A percentile compares a stretch with the other conserved stretches of the same genome.
Evolutionary conservation across 148 eudicot species (phyloP).

Genomic region (Rhododendron ferrugineum): DNA sequence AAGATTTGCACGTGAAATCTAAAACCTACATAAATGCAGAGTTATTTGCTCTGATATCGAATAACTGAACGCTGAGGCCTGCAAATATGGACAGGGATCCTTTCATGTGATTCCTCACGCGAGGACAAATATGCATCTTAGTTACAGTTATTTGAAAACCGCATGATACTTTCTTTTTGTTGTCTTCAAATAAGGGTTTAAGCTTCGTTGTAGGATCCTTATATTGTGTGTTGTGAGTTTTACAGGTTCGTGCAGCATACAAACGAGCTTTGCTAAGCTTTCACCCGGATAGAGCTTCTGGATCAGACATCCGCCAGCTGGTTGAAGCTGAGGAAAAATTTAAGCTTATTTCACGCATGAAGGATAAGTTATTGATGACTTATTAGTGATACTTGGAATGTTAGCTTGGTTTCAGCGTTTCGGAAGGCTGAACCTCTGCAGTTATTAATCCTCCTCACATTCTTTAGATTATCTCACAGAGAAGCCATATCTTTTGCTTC

Average conservation of each 20-base stretch:
- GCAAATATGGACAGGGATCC: background rate
- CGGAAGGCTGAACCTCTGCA: background rate
- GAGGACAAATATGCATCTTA: background rate
- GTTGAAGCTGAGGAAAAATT: conserved; percentile 97
- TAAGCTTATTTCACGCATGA: conserved; percentile 82
- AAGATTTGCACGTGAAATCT: background rate
- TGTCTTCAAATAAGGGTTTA: background rate
- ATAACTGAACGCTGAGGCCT: background rate
- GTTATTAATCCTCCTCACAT: background rate
- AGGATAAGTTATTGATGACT: conserved; percentile 42
- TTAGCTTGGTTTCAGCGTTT: too few relatives aligned
- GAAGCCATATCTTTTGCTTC: background rate
- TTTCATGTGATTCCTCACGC: background rate
- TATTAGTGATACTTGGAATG: too few relatives aligned
- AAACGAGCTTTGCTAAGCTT: conserved; percentile 71
- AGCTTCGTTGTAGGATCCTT: background rate
- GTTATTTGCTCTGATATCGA: too few relatives aligned
- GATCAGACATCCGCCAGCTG: conserved; percentile 62
- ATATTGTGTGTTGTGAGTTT: background rate
- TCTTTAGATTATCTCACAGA: background rate
- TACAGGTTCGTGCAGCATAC: conserved; percentile 74
- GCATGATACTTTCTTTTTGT: background rate
- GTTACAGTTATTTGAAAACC: background rate
- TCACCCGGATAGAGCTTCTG: conserved; percentile 77
- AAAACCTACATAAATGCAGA: background rate